A percentile compares a stretch with the other conserved stretches of the same genome.
Evolutionary conservation across 441 rosid species (phyloP).

Genomic region (Erysimum cheiri): DNA sequence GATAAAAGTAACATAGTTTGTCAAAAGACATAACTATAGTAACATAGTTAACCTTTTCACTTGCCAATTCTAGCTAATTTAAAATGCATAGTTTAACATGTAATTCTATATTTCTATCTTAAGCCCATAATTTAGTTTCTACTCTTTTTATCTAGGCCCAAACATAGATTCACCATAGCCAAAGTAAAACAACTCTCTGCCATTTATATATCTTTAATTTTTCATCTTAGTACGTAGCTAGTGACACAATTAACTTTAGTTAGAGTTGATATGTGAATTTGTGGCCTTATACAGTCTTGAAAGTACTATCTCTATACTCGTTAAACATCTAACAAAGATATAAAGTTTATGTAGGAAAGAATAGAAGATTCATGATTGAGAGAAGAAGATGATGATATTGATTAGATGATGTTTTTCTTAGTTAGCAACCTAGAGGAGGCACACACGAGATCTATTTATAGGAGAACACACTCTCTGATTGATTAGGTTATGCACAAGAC

Average conservation of each 20-base stretch:
- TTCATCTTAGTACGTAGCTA: slow-evolving; percentile 7
- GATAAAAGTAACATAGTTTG: no score
- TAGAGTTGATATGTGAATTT: neutral
- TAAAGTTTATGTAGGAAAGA: no score
- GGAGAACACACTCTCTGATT: no score
- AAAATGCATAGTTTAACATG: neutral
- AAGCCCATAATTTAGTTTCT: slow-evolving; percentile 27
- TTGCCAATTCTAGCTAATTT: neutral
- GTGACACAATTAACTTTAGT: neutral
- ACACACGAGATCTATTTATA: no score
- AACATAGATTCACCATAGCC: slow-evolving; percentile 12
- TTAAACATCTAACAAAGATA: neutral
- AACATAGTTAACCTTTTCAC: neutral
- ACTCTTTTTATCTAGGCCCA: slow-evolving; percentile 19
- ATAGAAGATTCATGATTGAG: no score
- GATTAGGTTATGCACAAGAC: no score
- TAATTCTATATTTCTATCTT: neutral
- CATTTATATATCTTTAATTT: neutral
- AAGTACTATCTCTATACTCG: neutral
- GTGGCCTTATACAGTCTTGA: neutral
- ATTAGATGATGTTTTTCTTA: no score
- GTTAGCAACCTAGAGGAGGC: no score
- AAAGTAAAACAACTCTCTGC: neutral
- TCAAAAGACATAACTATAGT: neutral
- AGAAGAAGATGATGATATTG: no score